Base-by-base conservation (phyloP, 805 yeast species). In the Metschnikowia aberdeeniae region DNA sequence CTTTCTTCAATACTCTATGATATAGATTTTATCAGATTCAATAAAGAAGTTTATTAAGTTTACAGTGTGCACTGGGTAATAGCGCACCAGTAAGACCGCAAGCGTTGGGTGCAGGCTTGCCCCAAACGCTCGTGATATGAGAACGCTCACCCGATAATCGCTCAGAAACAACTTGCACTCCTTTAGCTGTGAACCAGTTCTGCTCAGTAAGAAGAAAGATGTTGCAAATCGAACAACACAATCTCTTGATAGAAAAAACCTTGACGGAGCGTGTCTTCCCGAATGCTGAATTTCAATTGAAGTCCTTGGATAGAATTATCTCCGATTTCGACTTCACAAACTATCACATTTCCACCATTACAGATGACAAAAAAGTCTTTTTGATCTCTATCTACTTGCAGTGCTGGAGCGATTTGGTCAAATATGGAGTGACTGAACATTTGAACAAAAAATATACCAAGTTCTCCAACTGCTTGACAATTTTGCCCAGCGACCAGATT, bases 291-390 rank as follows among this genome's bases (percentile, higher is more conserved):
- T 51, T 55, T 1, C 41, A 51, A 22, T 46, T 54, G 35, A 69
- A 76, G 40, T 68, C 80, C 5, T 72, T 89, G 51, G 97, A 93
- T 67, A 80, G 97, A 64, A 82, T 92, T 50, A 80, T 93, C 51
- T 84, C 95, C 33, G 99, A 93, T 70, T 93, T 93, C 58, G 99
- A 93, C 66, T 89, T 89, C 69, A 95, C 97, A 40, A 86, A 93
- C 27, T 90, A 86, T 67, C 98, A 92, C 65, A 73, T 93, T 50
- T 84, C 96, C 39, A 92, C 95, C n/a, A 46, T 64, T 13, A 87
- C 90, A 2, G 89, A 82, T 54, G 73, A 80, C 49, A 87, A 84
- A 68, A 64, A 82, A 30, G 59, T 77, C 61, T 66, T 89, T 47
- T 69, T 85, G 52, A 68, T 89, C 22, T 84, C 93, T 20, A 72